Conservation (phyloP, 768 basidiomycete species). For the Cystofilobasidium ferigula region DNA sequence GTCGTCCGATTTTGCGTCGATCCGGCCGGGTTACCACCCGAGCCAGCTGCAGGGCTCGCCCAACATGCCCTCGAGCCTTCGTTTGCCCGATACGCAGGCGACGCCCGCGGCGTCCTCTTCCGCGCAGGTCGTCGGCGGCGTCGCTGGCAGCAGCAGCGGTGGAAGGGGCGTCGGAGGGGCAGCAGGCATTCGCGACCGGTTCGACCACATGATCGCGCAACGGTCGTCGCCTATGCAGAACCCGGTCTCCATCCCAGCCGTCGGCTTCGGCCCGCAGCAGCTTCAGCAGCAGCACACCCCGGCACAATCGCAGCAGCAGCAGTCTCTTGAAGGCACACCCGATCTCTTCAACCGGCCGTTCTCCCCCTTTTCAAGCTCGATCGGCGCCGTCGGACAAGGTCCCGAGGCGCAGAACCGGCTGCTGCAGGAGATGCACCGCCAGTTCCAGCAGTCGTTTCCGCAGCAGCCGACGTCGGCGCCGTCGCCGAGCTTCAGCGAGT, state of each 20-base stretch:
- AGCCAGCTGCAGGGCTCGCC: not conserved
- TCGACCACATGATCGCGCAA: constrained; percentile 1
- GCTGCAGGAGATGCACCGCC: constrained; percentile 6
- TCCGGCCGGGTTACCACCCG: not conserved
- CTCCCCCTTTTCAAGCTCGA: not conserved
- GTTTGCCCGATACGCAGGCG: not conserved
- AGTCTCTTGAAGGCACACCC: not conserved
- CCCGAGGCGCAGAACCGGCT: not conserved
- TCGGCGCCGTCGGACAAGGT: not conserved
- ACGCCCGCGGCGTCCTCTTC: not conserved
- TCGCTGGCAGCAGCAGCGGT: not conserved
- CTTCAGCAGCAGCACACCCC: constrained; percentile 5
- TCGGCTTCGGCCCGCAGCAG: constrained; percentile 7
- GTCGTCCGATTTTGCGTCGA: not conserved
- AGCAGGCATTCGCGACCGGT: not conserved
- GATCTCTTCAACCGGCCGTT: constrained; percentile 1
- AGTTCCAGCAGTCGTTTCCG: constrained; percentile 2
- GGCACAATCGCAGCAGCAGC: not conserved
- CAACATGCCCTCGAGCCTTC: not conserved
- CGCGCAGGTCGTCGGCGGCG: not conserved
- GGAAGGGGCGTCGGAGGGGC: too few relatives aligned
- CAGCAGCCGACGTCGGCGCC: constrained; percentile 15
- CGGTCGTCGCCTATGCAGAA: not conserved
- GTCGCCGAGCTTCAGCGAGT: constrained; percentile 15
- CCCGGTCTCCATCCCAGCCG: not conserved